phyloP scores from a whole-genome alignment of 805 yeast genomes.

The Hanseniaspora meyeri region DNA sequence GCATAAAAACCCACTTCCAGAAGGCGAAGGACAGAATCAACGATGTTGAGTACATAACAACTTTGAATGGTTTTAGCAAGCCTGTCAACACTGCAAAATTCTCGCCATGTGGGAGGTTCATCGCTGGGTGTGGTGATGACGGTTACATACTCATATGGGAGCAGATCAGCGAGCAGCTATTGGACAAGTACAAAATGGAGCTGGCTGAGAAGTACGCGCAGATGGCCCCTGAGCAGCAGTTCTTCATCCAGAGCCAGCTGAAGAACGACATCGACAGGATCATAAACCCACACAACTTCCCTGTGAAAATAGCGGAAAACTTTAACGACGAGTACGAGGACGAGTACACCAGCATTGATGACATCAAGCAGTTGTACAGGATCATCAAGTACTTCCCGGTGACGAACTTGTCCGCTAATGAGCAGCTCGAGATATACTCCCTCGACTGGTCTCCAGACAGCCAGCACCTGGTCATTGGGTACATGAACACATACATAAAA shows the following conservation, averaged over 20 bases:
- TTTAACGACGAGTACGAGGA: constrained; percentile 27
- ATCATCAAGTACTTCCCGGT: constrained; percentile 36
- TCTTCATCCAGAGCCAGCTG: constrained; percentile 1
- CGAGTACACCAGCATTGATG: constrained; percentile 31
- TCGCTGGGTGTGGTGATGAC: constrained; percentile 94
- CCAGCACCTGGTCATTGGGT: constrained; percentile 65
- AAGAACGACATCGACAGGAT: background rate
- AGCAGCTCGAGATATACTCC: constrained; percentile 61
- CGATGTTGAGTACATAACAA: constrained; percentile 64
- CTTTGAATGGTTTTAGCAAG: constrained; percentile 78
- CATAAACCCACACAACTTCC: constrained; percentile 6
- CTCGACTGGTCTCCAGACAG: constrained; percentile 86
- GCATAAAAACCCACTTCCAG: constrained; percentile 18
- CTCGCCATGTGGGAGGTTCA: constrained; percentile 23
- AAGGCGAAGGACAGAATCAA: constrained; percentile 24
- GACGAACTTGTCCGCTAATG: constrained; percentile 35
- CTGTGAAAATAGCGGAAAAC: constrained; percentile 7
- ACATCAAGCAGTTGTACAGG: constrained; percentile 61
- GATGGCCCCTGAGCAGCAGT: background rate
- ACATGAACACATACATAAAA: constrained; percentile 24
- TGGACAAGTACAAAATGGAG: constrained; percentile 27
- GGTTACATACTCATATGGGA: constrained; percentile 77
- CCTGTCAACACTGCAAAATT: constrained; percentile 89
- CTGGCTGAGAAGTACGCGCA: constrained; percentile 30
- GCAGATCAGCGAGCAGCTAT: background rate